Percentiles rank a stretch among this genome's conserved stretches.
Conservation (phyloP, 805 yeast genomes). For the Ascoidea rubescens region DNA sequence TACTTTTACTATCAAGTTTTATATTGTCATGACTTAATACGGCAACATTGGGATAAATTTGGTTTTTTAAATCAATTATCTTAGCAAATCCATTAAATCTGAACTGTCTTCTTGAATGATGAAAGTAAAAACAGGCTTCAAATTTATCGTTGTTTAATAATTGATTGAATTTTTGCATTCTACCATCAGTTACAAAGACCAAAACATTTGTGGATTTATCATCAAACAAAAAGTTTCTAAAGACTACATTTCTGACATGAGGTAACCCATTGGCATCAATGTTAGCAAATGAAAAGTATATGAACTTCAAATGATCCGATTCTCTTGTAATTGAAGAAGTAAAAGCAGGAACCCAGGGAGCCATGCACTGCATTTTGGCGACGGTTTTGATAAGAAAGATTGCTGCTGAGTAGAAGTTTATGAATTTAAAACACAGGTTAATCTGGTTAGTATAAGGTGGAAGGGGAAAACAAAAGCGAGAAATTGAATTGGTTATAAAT, state of each 20-base stretch:
- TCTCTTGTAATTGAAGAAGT: slow-evolving; percentile 37
- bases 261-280: slow-evolving; percentile 39
- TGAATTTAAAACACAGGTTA: too few relatives aligned
- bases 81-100: slow-evolving; percentile 58
- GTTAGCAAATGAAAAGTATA: slow-evolving; percentile 56
- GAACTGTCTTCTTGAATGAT: slow-evolving; percentile 47
- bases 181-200: slow-evolving; percentile 56
- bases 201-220: slow-evolving; percentile 54
- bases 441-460: too few relatives aligned
- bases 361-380: slow-evolving; percentile 30
- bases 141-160: slow-evolving; percentile 35
- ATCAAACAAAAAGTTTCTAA: slow-evolving; percentile 62
- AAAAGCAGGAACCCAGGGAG: slow-evolving; percentile 69
- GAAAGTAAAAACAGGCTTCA: slow-evolving; percentile 71
- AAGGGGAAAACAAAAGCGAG: too few relatives aligned
- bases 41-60: slow-evolving; percentile 4
- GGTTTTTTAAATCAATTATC: slow-evolving; percentile 18
- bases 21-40: slow-evolving; percentile 20
- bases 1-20: slow-evolving; percentile 5
- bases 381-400: too few relatives aligned
- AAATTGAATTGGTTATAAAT: too few relatives aligned
- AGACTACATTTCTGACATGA: slow-evolving; percentile 53
- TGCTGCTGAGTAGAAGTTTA: too few relatives aligned
- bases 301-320: slow-evolving; percentile 30
- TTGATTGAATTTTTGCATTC: slow-evolving; percentile 52